Base-by-base conservation (phyloP, 2,329 filamentous ascomycete species). In the Lachnellula suecica region DNA sequence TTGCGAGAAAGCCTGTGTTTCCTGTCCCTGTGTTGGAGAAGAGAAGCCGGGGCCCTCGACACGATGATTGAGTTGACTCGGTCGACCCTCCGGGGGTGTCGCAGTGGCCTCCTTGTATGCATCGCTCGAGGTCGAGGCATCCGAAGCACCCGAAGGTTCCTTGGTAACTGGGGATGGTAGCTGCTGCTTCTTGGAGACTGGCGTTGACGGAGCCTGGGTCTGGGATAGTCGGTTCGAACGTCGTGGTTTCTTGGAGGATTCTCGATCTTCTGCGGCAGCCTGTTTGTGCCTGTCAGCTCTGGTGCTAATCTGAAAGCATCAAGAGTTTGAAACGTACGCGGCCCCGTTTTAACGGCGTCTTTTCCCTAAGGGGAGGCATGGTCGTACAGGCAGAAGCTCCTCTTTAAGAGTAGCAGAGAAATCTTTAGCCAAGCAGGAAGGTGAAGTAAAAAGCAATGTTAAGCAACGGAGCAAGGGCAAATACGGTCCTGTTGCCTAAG, bases 161-260 rank as follows among this genome's bases (percentile, higher is more conserved):
- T 88, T 77, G 1, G 89, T 96, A 55, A 93, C 73, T 11, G 91
- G 92, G 1, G 91, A 94, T 11, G 91, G 92, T 17, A 96, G 81
- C 58, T 89, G 88, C 49, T 83, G 78, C 64, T 83, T 82, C 62
- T 82, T 76, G 61, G 77, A 75, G 62, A 87, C 68, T 52, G 85
- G 83, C 8, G 84, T 85, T 63, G 82, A 81, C 53, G 75, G 63
- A 45, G 61, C 57, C 66, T 70, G 65, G 68, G 75, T 75, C 60
- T 83, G 81, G 29, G 81, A 84, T 54, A 91, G 74, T 57, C 89
- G 85, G 60, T 89, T 78, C 41, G 89, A 91, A 52, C 90, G 84
- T 58, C 93, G 87, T 54, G 88, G 85, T 71, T 96, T 96, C 79
- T 97, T 97, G 58, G 79, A 53, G n/a, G 51, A 48, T 37, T 61